A percentile compares a stretch with the other conserved stretches of the same genome.
phyloP scores from a whole-genome alignment of 345 rosid genomes.

The Camelina neglecta region DNA sequence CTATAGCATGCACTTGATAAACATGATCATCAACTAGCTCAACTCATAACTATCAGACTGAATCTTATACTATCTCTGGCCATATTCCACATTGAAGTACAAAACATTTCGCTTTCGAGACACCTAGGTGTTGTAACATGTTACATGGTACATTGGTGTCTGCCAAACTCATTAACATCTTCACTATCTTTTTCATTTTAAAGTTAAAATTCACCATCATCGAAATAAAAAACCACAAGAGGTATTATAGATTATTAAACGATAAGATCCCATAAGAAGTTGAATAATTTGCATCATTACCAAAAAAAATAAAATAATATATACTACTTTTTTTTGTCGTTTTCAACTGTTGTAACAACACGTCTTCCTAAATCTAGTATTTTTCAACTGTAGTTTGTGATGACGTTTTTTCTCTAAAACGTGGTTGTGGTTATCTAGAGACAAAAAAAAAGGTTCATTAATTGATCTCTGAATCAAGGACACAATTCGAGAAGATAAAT shows the following conservation, averaged over 20 bases:
- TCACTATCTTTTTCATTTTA: background rate
- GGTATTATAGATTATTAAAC: background rate
- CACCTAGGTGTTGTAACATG: background rate
- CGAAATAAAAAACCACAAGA: background rate
- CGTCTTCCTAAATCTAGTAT: background rate
- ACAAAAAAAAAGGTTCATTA: background rate
- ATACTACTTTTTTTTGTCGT: background rate
- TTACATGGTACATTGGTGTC: background rate
- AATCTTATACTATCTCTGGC: background rate
- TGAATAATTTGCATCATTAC: background rate
- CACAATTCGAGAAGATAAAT: slow-evolving; percentile 37
- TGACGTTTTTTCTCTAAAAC: background rate
- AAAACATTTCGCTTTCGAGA: background rate
- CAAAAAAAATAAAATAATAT: no score
- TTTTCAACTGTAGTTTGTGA: slow-evolving; percentile 1
- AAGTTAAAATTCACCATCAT: background rate
- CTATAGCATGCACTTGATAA: background rate
- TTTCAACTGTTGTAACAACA: slow-evolving; percentile 20
- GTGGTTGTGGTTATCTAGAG: slow-evolving; percentile 23
- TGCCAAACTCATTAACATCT: background rate
- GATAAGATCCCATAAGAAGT: background rate
- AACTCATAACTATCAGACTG: background rate
- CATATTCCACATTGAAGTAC: background rate
- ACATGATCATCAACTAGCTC: background rate
- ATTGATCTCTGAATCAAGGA: slow-evolving; percentile 28